phyloP scores from a whole-genome alignment of 2,329 filamentous ascomycete species.

The Ophiostoma angusticollis region DNA sequence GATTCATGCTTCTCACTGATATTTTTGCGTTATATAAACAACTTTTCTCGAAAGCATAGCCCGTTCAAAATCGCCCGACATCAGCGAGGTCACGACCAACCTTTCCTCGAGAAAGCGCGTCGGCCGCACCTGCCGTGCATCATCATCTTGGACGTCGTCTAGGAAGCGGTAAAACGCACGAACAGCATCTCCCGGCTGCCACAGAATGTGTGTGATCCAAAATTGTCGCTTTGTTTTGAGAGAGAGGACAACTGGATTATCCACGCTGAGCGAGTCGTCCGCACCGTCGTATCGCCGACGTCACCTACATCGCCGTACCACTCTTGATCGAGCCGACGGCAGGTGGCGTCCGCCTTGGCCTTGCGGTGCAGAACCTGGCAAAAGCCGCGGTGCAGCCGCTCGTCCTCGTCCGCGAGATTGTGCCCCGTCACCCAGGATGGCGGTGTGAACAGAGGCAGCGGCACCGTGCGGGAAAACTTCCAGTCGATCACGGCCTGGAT shows the following conservation, averaged over 20 bases:
- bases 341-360: not conserved
- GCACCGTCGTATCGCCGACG: too few species aligned
- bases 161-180: constrained; percentile 2
- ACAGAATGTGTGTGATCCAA: constrained; percentile 3
- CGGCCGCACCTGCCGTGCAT: not conserved
- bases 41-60: too few species aligned
- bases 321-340: not conserved
- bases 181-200: constrained; percentile 3
- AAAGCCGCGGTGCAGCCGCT: not conserved
- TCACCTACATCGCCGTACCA: constrained; percentile 7
- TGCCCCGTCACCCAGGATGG: constrained; percentile 13
- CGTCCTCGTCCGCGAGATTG: not conserved
- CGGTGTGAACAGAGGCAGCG: constrained; percentile 10
- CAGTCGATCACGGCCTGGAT: constrained; percentile 19
- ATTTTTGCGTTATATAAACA: too few species aligned
- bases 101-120: too few species aligned
- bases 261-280: too few species aligned
- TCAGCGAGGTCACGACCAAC: too few species aligned
- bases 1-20: too few species aligned
- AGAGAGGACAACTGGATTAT: too few species aligned
- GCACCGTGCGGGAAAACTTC: constrained; percentile 15
- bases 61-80: too few species aligned
- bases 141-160: too few species aligned
- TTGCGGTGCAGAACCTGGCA: not conserved
- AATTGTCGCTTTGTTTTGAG: not conserved